Conservation (phyloP, 1,284 basidiomycete species). For the Trichosporon faecale region DNA sequence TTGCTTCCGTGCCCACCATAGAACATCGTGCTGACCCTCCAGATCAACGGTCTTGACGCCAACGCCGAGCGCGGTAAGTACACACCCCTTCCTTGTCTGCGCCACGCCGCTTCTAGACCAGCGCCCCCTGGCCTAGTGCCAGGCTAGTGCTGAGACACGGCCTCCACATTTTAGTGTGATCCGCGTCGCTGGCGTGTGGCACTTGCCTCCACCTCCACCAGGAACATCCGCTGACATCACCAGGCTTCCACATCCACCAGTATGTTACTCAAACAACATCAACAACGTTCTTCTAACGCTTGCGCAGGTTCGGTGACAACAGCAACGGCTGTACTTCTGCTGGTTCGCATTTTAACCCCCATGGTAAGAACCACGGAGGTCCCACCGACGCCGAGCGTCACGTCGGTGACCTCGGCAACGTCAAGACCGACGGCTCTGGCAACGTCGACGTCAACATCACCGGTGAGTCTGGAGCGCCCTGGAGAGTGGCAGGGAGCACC, state of each 20-base stretch:
- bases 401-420: conserved; percentile 70
- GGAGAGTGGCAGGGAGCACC: neutral
- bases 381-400: conserved; percentile 62
- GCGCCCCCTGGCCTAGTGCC: conserved; percentile 56
- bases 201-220: neutral
- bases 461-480: conserved; percentile 25
- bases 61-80: conserved; percentile 57
- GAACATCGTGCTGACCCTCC: neutral
- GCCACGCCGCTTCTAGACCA: neutral
- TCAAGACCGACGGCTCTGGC: conserved; percentile 60
- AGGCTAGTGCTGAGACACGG: neutral
- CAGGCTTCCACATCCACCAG: neutral
- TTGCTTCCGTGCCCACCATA: neutral
- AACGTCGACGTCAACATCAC: conserved; percentile 60
- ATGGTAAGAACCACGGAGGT: conserved; percentile 61
- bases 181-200: neutral
- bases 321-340: conserved; percentile 65
- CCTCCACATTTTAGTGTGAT: conserved; percentile 1
- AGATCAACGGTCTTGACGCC: conserved; percentile 62
- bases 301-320: conserved; percentile 18
- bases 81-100: neutral
- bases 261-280: neutral
- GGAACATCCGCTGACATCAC: neutral
- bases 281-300: too few relatives aligned
- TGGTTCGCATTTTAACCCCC: conserved; percentile 74